Percentiles rank a stretch among this genome's conserved stretches.
Conservation (phyloP, 2,329 filamentous ascomycete species). For the Fusarium sp. region DNA sequence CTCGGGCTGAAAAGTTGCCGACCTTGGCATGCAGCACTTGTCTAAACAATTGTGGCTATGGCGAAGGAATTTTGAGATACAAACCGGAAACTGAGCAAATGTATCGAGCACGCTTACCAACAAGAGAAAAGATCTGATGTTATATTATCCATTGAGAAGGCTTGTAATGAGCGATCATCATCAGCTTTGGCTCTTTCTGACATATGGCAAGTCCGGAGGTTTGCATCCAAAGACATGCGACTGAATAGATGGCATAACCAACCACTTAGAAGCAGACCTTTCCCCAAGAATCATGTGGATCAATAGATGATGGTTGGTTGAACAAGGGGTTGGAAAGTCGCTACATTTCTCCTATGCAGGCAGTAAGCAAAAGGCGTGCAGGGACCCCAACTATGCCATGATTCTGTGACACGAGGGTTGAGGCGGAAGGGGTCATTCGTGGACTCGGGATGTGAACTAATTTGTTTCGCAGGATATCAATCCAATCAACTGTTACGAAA, state of each 20-base stretch:
- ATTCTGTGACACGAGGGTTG: constrained; percentile 8
- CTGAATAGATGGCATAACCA: not conserved
- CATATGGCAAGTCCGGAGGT: not conserved
- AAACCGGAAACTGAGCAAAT: not conserved
- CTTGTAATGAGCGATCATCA: not conserved
- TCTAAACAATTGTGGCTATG: constrained; percentile 22
- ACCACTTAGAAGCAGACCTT: constrained; percentile 1
- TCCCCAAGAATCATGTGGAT: constrained; percentile 3
- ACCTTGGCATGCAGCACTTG: not conserved
- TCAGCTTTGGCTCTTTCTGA: constrained; percentile 6
- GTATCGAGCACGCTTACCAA: constrained; percentile 17
- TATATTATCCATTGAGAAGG: not conserved
- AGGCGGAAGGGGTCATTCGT: constrained; percentile 9
- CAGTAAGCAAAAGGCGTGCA: constrained; percentile 22
- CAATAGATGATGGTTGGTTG: not conserved
- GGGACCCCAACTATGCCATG: not conserved
- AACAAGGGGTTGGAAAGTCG: constrained; percentile 15
- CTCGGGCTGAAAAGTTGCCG: not conserved
- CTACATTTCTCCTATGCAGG: constrained; percentile 5
- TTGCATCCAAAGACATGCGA: constrained; percentile 3
- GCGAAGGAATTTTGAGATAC: not conserved
- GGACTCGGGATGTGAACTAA: not conserved
- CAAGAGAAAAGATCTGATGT: constrained; percentile 3
- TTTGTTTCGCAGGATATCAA: not conserved
- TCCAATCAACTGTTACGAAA: constrained; percentile 9